Conservation (phyloP, 1,284 basidiomycete species). For the Rhodotorula mucilaginosa region DNA sequence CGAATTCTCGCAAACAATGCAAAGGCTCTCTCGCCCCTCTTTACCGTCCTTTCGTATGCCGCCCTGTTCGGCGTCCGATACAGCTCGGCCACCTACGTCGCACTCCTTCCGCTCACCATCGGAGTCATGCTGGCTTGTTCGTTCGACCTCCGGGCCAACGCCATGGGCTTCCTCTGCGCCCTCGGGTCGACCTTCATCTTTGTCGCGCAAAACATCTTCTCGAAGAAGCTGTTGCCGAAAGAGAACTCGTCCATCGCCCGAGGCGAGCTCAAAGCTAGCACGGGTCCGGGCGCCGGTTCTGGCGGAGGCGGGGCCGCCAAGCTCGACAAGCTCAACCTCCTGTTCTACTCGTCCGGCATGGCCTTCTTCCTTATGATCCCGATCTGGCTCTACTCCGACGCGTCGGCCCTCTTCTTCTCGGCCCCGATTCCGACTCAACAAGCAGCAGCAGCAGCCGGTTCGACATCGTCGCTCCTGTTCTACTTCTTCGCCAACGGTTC, state of each 20-base stretch:
- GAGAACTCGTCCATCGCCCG: slow-evolving; percentile 21
- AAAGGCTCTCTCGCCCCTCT: slow-evolving; percentile 91
- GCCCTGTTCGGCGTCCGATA: slow-evolving; percentile 90
- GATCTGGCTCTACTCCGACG: slow-evolving; percentile 84
- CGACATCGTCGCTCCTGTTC: slow-evolving; percentile 50
- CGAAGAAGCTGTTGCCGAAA: slow-evolving; percentile 92
- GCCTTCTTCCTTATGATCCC: slow-evolving; percentile 94
- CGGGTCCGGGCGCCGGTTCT: not conserved
- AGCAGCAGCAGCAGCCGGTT: slow-evolving; percentile 1
- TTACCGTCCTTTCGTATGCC: slow-evolving; percentile 93
- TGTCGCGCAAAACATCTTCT: slow-evolving; percentile 97
- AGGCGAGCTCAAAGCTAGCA: slow-evolving; percentile 1
- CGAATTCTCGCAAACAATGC: not conserved
- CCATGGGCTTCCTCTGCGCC: slow-evolving; percentile 78
- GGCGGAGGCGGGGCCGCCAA: slow-evolving; percentile 52
- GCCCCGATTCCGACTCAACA: slow-evolving; percentile 13
- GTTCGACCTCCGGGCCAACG: slow-evolving; percentile 81
- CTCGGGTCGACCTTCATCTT: slow-evolving; percentile 94
- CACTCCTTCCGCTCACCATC: slow-evolving; percentile 87
- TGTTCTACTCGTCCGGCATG: slow-evolving; percentile 92
- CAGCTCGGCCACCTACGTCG: slow-evolving; percentile 83
- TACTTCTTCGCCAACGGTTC: slow-evolving; percentile 89
- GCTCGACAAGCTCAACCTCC: slow-evolving; percentile 93
- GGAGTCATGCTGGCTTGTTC: slow-evolving; percentile 98
- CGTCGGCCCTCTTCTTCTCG: slow-evolving; percentile 61